Percentiles rank a stretch among this genome's conserved stretches.
Evolutionary conservation across 225 moss, liverwort and hornwort genomes (phyloP).

Genomic region (Marchantia paleacea): DNA sequence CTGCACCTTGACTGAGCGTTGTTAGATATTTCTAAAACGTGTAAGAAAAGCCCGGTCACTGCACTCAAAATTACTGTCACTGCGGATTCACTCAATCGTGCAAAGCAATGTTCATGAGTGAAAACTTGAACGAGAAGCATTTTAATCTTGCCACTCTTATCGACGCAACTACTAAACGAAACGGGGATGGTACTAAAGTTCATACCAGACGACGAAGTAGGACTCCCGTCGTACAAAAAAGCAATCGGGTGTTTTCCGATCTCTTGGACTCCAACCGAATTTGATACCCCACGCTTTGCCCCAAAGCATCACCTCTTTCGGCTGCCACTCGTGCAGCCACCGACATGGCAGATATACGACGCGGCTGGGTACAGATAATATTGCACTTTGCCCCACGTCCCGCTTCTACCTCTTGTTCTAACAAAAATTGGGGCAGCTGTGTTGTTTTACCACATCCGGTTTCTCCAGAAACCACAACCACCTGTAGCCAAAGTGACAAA

Average conservation of each 20-base stretch:
- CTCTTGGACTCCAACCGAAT: slow-evolving; percentile 92
- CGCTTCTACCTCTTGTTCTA: slow-evolving; percentile 87
- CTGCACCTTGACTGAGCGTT: too few species aligned
- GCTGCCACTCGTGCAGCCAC: slow-evolving; percentile 96
- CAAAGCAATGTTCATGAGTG: not conserved
- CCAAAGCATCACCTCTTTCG: slow-evolving; percentile 83
- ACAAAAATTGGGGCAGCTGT: slow-evolving; percentile 87
- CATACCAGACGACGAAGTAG: slow-evolving; percentile 87
- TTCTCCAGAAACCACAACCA: slow-evolving; percentile 93
- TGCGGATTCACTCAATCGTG: not conserved
- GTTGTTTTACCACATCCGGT: slow-evolving; percentile 99
- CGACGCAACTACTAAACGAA: not conserved
- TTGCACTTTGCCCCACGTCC: slow-evolving; percentile 76
- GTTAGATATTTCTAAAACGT: too few species aligned
- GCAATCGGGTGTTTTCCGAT: slow-evolving; percentile 74
- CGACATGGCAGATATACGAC: slow-evolving; percentile 93
- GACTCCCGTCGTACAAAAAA: slow-evolving; percentile 98
- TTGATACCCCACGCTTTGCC: slow-evolving; percentile 94
- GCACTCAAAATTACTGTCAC: not conserved
- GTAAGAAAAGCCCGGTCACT: too few species aligned
- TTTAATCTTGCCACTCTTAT: not conserved
- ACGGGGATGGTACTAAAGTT: not conserved
- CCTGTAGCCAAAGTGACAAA: slow-evolving; percentile 42
- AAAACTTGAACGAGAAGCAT: not conserved
- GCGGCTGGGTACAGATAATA: slow-evolving; percentile 97